Conservation (phyloP, 495 filamentous ascomycete species). For the Penicillium egyptiacum region DNA sequence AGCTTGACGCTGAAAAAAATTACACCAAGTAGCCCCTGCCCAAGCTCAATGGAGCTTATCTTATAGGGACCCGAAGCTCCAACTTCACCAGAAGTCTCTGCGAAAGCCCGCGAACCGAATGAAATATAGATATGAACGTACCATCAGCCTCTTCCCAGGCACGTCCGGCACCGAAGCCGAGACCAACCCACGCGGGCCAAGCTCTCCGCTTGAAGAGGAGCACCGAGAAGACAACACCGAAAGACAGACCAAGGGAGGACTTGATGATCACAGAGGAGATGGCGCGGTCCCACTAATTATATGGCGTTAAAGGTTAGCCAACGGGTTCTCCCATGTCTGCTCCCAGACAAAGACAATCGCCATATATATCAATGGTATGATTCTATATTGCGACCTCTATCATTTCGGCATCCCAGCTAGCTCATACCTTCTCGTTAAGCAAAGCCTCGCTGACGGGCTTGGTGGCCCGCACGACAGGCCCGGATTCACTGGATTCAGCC, state of each 20-base stretch:
- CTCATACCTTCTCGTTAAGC: slow-evolving; percentile 87
- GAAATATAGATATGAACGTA: slow-evolving; percentile 36
- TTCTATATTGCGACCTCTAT: background rate
- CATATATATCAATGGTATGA: background rate
- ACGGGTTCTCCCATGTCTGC: slow-evolving; percentile 14
- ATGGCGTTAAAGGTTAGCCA: slow-evolving; percentile 21
- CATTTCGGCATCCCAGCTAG: background rate
- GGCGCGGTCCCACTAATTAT: slow-evolving; percentile 88
- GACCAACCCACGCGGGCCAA: slow-evolving; percentile 89
- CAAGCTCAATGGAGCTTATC: background rate
- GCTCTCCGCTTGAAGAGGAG: slow-evolving; percentile 95
- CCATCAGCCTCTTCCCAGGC: slow-evolving; percentile 83
- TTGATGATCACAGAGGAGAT: slow-evolving; percentile 95
- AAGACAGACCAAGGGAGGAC: slow-evolving; percentile 87
- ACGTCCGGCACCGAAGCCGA: slow-evolving; percentile 92
- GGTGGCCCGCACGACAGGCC: slow-evolving; percentile 52
- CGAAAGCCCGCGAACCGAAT: background rate
- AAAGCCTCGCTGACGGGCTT: slow-evolving; percentile 91
- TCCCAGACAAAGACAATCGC: background rate
- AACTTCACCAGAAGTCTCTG: background rate
- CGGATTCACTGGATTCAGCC: slow-evolving; percentile 55
- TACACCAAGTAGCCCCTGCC: background rate
- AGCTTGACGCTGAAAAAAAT: background rate
- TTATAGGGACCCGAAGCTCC: background rate
- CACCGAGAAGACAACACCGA: slow-evolving; percentile 97